These are phyloP conservation scores for Melampsora larici-populina DNA, from an alignment of 1,284 basidiomycete species.

Conservation along the genomic window DNA sequence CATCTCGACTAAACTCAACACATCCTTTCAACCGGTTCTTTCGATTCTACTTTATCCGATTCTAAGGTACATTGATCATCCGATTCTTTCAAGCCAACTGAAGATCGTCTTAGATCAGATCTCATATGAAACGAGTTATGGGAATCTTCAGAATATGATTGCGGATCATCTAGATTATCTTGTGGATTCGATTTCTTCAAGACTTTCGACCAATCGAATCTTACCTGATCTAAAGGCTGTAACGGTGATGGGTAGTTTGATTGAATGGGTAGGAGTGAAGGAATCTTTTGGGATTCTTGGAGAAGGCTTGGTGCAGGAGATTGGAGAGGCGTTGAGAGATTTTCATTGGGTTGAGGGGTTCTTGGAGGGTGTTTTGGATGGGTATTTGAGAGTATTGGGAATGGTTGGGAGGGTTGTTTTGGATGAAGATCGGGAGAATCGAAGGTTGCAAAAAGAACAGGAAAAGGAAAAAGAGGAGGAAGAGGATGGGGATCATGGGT, in stretches of 20 bases:
- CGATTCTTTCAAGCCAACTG: no score
- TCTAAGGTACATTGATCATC: no score
- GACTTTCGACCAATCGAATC: background rate
- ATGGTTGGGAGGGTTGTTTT: background rate
- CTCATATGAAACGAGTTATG: background rate
- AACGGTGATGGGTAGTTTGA: background rate
- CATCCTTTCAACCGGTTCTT: background rate
- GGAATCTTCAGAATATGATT: background rate
- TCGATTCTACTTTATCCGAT: background rate
- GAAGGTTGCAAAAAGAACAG: background rate
- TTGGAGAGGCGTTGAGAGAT: background rate
- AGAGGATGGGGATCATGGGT: background rate
- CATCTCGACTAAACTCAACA: background rate
- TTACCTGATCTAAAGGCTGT: background rate
- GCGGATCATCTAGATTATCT: background rate
- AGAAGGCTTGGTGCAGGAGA: background rate
- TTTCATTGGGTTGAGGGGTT: background rate
- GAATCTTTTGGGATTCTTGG: background rate
- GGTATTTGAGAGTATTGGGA: background rate
- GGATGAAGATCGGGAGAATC: background rate
- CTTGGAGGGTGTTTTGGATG: background rate
- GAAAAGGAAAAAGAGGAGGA: background rate
- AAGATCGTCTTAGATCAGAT: background rate
- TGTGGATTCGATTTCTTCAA: background rate
- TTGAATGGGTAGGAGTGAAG: background rate